A percentile compares a stretch with the other conserved stretches of the same genome.
phyloP scores from a whole-genome alignment of 2,329 filamentous ascomycete genomes.

The Grosmannia penicillata region DNA sequence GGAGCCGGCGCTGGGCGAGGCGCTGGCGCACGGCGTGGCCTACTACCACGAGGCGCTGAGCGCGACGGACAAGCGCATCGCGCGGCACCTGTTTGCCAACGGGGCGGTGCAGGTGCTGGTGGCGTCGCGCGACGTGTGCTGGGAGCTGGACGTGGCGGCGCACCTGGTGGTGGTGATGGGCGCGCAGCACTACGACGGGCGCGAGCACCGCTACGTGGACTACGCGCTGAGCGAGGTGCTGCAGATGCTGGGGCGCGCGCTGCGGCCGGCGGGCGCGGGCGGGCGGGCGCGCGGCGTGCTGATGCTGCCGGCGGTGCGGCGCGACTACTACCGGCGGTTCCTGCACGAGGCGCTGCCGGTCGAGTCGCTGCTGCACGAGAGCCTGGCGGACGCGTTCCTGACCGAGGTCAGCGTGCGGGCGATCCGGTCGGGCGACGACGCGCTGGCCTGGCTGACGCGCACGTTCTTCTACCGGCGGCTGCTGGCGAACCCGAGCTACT shows the following conservation, averaged over 20 bases:
- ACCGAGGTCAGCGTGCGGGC: constrained; percentile 94
- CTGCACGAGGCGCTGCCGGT: constrained; percentile 89
- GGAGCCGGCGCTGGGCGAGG: constrained; percentile 76
- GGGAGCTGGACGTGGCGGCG: constrained; percentile 79
- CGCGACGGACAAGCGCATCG: constrained; percentile 79
- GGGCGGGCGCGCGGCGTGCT: constrained; percentile 82
- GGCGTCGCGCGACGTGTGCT: constrained; percentile 74
- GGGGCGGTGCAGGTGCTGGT: constrained; percentile 78
- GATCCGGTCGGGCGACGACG: constrained; percentile 89
- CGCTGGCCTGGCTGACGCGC: constrained; percentile 96
- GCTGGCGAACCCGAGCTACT: constrained; percentile 91
- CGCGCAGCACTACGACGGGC: constrained; percentile 92
- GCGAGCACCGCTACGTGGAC: constrained; percentile 93
- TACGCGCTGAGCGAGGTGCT: constrained; percentile 88
- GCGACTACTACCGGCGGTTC: constrained; percentile 98
- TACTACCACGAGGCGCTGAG: constrained; percentile 95
- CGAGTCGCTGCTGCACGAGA: constrained; percentile 83
- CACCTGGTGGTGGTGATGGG: constrained; percentile 95
- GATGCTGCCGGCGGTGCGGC: constrained; percentile 88
- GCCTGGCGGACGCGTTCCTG: constrained; percentile 90
- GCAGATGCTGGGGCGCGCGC: constrained; percentile 95
- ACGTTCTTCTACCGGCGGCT: constrained; percentile 96
- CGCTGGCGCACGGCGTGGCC: constrained; percentile 82
- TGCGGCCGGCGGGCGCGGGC: constrained; percentile 41
- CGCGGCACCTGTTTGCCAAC: constrained; percentile 78